Conservation (phyloP, 768 basidiomycete species). For the Lanmaoa pseudosensibilis region DNA sequence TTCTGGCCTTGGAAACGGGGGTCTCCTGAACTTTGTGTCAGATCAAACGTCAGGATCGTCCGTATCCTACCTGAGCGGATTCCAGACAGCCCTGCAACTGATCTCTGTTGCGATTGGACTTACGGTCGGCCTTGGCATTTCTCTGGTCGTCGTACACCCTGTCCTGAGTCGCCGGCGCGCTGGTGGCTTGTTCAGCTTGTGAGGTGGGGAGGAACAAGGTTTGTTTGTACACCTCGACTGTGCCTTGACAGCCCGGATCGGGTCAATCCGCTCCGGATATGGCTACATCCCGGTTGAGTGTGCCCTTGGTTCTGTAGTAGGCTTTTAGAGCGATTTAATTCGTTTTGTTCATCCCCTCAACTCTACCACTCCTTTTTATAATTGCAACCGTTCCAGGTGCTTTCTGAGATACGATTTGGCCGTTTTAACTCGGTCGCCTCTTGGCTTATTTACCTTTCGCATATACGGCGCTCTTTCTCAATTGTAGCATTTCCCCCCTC, state of each 20-base stretch:
- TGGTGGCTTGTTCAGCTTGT: slow-evolving; percentile 64
- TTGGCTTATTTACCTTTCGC: neutral
- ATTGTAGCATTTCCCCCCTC: no score
- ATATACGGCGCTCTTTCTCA: neutral
- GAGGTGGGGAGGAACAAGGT: neutral
- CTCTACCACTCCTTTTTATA: neutral
- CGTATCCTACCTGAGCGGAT: slow-evolving; percentile 63
- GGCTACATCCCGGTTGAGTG: neutral
- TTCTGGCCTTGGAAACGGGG: slow-evolving; percentile 77
- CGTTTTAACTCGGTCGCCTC: neutral
- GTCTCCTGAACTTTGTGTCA: slow-evolving; percentile 69
- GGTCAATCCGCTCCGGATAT: neutral
- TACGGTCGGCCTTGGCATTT: slow-evolving; percentile 77
- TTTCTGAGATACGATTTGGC: neutral
- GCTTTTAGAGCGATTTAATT: slow-evolving; percentile 8
- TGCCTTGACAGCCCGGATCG: neutral
- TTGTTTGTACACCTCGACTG: neutral
- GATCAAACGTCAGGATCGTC: slow-evolving; percentile 52
- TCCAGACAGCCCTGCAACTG: slow-evolving; percentile 73
- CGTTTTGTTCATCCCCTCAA: slow-evolving; percentile 14
- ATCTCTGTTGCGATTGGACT: slow-evolving; percentile 75
- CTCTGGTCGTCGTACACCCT: slow-evolving; percentile 65
- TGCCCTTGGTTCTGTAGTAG: neutral
- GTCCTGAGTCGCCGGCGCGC: slow-evolving; percentile 57
- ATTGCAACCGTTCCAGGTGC: neutral